Conservation (phyloP, 1,284 basidiomycete species). For the Rhodotorula sp. region DNA sequence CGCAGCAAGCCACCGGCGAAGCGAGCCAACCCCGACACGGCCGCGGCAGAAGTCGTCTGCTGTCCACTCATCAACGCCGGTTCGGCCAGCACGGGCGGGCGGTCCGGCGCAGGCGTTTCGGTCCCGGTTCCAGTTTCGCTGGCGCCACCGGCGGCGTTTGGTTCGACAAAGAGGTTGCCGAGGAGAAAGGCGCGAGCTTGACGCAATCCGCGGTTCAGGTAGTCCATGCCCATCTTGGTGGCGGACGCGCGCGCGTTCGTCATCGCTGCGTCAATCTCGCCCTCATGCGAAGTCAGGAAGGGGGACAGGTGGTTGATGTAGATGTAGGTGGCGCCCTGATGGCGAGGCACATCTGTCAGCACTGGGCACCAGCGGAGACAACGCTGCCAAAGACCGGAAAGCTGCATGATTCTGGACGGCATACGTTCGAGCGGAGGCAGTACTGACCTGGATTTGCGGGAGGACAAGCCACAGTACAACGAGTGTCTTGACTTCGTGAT, state of each 20-base stretch:
- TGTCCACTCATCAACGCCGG: conserved; percentile 17
- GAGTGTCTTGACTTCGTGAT: conserved; percentile 75
- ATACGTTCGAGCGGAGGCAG: neutral
- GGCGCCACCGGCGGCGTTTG: neutral
- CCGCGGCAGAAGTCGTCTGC: conserved; percentile 51
- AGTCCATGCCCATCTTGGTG: conserved; percentile 58
- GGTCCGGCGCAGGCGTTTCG: neutral
- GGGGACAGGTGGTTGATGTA: conserved; percentile 73
- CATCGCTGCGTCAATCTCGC: conserved; percentile 66
- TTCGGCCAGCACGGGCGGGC: conserved; percentile 11
- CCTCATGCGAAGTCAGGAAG: conserved; percentile 71
- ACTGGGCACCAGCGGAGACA: neutral
- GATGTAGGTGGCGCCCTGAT: conserved; percentile 69
- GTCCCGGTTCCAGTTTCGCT: neutral
- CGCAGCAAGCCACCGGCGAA: conserved; percentile 60
- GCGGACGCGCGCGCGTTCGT: conserved; percentile 10
- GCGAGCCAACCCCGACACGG: conserved; percentile 61
- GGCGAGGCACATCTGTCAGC: too few species aligned
- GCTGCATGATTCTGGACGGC: neutral
- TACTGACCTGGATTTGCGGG: conserved; percentile 66
- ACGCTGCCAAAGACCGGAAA: neutral
- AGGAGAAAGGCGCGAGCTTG: conserved; percentile 1
- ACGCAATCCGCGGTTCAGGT: conserved; percentile 55
- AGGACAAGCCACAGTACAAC: conserved; percentile 83
- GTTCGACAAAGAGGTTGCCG: neutral